Base-by-base conservation (phyloP, 2,329 filamentous ascomycete genomes). In the Paecilomyces dactylethromorphus region DNA sequence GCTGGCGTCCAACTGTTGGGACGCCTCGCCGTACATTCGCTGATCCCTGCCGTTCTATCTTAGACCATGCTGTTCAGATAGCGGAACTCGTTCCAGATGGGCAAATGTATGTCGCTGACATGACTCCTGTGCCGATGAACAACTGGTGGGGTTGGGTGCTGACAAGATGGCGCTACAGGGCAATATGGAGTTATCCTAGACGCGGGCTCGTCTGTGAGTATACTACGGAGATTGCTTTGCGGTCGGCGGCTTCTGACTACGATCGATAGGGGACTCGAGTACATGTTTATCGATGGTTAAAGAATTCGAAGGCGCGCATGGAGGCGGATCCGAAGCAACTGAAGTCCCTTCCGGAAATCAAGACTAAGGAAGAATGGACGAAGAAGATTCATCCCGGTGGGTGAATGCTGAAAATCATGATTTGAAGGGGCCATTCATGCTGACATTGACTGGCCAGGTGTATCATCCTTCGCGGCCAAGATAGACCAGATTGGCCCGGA, bases 181-280 rank as follows among this genome's bases (percentile, higher is more conserved):
- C 79, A 81, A 79, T 97, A 95, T 82, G 94, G 92, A 72, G 90
- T 97, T 68, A 92, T 99, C 72, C 85, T 99, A 70, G 94, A 99
- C 83, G 94, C 94, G 73, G 94, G 94, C 67, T 97, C 94, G 75
- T 97, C 94, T 69, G 83, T 84, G 76, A 64, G 79, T 74, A 33
- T 13, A 52, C 15, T 55, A 6, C 18, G 49, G 21, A 5, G n/a
- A 35, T 49, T 56, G 24, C 26, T 49, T 31, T 54, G 71, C 65
- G 31, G 57, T 55, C 6, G 35, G 32, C 31, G n/a, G 21, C 13
- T 54, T 51, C 50, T 55, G 24, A 45, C 49, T n/a, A 56, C 32
- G 18, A 18, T 31, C 29, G 12, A 59, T 57, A 84, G 75, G 93
- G 94, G 73, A 97, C 93, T 69, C 89, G 94, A 72, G 83, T 96